These are phyloP conservation scores for Brettanomyces custersianus DNA, from an alignment of 805 yeast species.

Conservation along the genomic window DNA sequence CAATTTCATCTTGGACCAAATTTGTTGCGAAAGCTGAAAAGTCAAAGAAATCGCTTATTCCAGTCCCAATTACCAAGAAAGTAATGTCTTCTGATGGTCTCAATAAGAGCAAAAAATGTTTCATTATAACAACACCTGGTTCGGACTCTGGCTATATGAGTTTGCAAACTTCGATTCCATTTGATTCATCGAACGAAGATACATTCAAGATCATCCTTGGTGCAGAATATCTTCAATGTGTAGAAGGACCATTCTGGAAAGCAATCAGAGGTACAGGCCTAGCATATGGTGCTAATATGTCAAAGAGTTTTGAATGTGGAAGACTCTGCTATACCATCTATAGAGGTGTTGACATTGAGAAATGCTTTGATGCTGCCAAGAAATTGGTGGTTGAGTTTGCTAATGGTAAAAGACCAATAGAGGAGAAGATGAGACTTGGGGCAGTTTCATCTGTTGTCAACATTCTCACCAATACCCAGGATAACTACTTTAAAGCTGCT, in stretches of 20 bases:
- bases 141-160: constrained; percentile 72
- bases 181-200: constrained; percentile 46
- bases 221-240: constrained; percentile 67
- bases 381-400: constrained; percentile 55
- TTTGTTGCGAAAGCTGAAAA: constrained; percentile 19
- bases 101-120: constrained; percentile 43
- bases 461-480: constrained; percentile 56
- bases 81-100: constrained; percentile 50
- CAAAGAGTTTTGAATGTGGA: constrained; percentile 55
- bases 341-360: constrained; percentile 75
- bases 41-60: constrained; percentile 1
- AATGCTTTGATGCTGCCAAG: constrained; percentile 51
- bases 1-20: constrained; percentile 51
- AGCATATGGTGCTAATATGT: constrained; percentile 78
- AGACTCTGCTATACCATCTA: constrained; percentile 58
- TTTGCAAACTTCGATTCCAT: constrained; percentile 51
- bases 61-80: constrained; percentile 44
- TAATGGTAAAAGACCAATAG: constrained; percentile 44
- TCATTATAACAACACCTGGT: constrained; percentile 66
- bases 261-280: constrained; percentile 92
- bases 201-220: constrained; percentile 64
- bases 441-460: constrained; percentile 72
- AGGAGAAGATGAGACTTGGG: constrained; percentile 53
- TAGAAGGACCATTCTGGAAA: constrained; percentile 96
- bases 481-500: constrained; percentile 60